Evolutionary conservation across 495 filamentous ascomycete genomes (phyloP).

Genomic region (Lentithecium fluviatile): DNA sequence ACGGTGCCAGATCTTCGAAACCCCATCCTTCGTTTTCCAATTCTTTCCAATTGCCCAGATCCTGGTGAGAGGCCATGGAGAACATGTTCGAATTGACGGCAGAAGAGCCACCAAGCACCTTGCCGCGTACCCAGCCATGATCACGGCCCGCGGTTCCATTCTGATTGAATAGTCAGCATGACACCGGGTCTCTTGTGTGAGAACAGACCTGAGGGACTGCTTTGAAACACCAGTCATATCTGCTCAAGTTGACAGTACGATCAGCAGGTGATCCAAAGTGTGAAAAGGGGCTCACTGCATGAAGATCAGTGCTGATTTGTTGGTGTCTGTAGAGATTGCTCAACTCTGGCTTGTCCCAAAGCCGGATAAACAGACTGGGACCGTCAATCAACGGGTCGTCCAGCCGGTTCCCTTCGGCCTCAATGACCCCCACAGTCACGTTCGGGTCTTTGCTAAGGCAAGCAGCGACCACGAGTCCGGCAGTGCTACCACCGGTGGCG

Average conservation of each 20-base stretch:
- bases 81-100: constrained; percentile 56
- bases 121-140: constrained; percentile 48
- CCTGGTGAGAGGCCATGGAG: constrained; percentile 44
- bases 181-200: background rate
- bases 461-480: constrained; percentile 39
- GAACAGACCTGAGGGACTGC: constrained; percentile 49
- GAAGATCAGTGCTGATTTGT: too few species aligned
- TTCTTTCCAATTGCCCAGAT: constrained; percentile 54
- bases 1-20: constrained; percentile 51
- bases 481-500: constrained; percentile 37
- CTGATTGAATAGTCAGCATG: constrained; percentile 3
- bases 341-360: constrained; percentile 42
- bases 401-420: constrained; percentile 48
- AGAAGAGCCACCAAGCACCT: constrained; percentile 57
- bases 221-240: constrained; percentile 55
- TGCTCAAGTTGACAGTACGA: too few species aligned
- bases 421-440: constrained; percentile 49
- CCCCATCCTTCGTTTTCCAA: constrained; percentile 57
- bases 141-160: constrained; percentile 28
- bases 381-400: constrained; percentile 48
- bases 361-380: constrained; percentile 44
- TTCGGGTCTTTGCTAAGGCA: constrained; percentile 39
- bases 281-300: too few species aligned
- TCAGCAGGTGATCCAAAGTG: too few species aligned
- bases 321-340: too few species aligned